Conservation (phyloP, 768 basidiomycete genomes). For the Pleurotus giganteus region DNA sequence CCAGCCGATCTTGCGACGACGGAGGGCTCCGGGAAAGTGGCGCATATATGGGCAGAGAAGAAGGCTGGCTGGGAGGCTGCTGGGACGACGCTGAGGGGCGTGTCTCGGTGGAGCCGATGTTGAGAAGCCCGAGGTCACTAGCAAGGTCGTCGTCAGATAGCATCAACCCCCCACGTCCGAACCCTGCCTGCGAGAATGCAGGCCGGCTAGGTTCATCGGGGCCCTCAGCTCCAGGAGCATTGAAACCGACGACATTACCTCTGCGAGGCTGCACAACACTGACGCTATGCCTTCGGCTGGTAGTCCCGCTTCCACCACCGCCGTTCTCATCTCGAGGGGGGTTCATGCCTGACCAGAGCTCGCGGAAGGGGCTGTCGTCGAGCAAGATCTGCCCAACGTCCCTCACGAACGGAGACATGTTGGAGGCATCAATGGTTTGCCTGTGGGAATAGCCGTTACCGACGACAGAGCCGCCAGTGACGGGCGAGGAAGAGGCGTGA, state of each 20-base stretch:
- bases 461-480: constrained; percentile 33
- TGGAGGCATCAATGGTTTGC: constrained; percentile 54
- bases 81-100: constrained; percentile 39
- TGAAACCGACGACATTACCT: constrained; percentile 67
- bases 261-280: constrained; percentile 77
- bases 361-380: constrained; percentile 68
- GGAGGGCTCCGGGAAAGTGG: constrained; percentile 61
- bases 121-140: constrained; percentile 63
- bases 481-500: constrained; percentile 43
- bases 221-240: constrained; percentile 47
- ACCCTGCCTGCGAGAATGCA: constrained; percentile 26
- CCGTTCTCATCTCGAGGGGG: constrained; percentile 63
- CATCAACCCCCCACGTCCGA: constrained; percentile 57
- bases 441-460: constrained; percentile 47
- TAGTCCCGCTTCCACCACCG: constrained; percentile 70
- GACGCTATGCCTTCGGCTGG: constrained; percentile 80
- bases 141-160: constrained; percentile 82
- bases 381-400: constrained; percentile 77
- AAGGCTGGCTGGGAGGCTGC: constrained; percentile 63
- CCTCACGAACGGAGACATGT: constrained; percentile 84
- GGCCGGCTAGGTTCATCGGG: constrained; percentile 32
- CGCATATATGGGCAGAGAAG: constrained; percentile 76
- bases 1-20: constrained; percentile 47
- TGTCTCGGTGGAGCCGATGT: constrained; percentile 43
- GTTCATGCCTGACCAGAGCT: constrained; percentile 73